Percentiles rank a stretch among this genome's conserved stretches.
phyloP scores from a whole-genome alignment of 2,329 filamentous ascomycete genomes.

The Neofusicoccum ribis region DNA sequence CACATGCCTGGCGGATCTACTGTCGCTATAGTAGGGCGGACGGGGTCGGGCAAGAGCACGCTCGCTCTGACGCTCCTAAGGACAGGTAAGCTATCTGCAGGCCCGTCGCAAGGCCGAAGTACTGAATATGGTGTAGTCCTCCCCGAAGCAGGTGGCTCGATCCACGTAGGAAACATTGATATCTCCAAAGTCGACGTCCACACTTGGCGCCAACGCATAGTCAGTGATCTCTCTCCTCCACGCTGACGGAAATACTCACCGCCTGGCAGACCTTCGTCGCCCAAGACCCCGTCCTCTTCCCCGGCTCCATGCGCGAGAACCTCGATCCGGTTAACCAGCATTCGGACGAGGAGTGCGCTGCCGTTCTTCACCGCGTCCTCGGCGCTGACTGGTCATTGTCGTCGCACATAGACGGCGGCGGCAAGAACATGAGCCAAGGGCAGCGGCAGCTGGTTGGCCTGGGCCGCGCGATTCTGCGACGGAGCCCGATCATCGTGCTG shows the following conservation, averaged over 20 bases:
- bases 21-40: constrained; percentile 78
- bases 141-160: constrained; percentile 44
- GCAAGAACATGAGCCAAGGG: constrained; percentile 63
- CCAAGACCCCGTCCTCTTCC: constrained; percentile 67
- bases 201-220: constrained; percentile 58
- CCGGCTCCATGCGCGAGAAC: constrained; percentile 61
- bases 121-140: constrained; percentile 21
- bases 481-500: constrained; percentile 63
- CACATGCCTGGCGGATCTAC: constrained; percentile 75
- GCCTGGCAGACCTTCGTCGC: constrained; percentile 59
- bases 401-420: constrained; percentile 60
- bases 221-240: neutral
- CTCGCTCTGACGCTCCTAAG: constrained; percentile 63
- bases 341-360: constrained; percentile 54
- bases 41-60: constrained; percentile 77
- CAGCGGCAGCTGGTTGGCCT: constrained; percentile 66
- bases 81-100: constrained; percentile 32
- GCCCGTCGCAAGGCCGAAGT: too few relatives aligned
- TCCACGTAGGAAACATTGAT: constrained; percentile 62
- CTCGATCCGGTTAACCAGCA: constrained; percentile 63
- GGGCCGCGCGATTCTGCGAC: constrained; percentile 61
- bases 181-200: constrained; percentile 61
- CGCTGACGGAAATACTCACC: neutral
- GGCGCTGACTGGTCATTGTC: constrained; percentile 53
- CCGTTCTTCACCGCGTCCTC: constrained; percentile 57